Evolutionary conservation across 2,329 filamentous ascomycete genomes (phyloP).

Genomic region (Trichoderma cornu-damae): DNA sequence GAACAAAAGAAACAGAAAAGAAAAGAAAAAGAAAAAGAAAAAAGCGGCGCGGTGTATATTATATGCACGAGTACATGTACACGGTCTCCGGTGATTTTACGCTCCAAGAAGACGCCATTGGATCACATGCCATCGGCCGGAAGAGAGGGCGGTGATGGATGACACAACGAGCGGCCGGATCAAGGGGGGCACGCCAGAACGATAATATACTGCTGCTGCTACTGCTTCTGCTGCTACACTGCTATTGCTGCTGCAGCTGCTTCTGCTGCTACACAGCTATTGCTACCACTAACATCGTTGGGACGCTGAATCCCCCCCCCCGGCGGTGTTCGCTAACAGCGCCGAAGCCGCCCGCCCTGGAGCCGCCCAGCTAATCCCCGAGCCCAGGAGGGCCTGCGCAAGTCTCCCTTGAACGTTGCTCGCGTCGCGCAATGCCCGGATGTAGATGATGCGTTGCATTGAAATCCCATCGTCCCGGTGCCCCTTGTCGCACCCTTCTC

Average conservation of each 20-base stretch:
- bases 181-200: background rate
- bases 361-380: background rate
- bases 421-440: background rate
- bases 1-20: no score
- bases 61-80: background rate
- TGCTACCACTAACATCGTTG: background rate
- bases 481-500: background rate
- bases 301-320: constrained; percentile 1
- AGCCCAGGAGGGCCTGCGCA: no score
- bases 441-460: no score
- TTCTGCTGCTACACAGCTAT: no score
- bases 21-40: no score
- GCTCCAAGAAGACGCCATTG: background rate
- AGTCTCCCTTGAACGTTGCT: no score
- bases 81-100: background rate
- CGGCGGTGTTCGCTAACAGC: constrained; percentile 2
- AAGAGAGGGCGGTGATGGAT: background rate
- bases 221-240: no score
- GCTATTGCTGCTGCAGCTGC: no score
- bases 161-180: background rate
- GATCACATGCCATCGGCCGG: background rate
- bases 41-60: background rate
- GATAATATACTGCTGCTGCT: no score
- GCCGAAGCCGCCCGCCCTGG: background rate
- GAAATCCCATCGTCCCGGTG: no score